Evolutionary conservation across 108 stramenopile species (phyloP), one percentile per base, ranked within the genome.

Genomic region (Licmophora abbreviata): DNA sequence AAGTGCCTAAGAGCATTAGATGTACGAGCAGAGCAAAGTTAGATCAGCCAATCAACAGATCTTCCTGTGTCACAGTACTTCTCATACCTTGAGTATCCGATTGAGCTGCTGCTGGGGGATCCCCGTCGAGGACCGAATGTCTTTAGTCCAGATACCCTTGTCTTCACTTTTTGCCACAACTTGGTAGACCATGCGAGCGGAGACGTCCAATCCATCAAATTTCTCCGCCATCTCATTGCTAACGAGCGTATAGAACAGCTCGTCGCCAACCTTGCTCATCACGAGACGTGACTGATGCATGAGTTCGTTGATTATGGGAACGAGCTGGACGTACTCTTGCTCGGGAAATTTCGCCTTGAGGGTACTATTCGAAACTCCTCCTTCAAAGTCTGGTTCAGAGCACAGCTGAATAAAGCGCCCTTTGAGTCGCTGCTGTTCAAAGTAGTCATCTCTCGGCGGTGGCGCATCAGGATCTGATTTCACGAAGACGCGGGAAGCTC

Each of bases 71-170:
- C n/a, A n/a, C n/a, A n/a, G n/a, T n/a, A n/a, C n/a, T n/a, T n/a
- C n/a, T n/a, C n/a, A n/a, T 40, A 76, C 73, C 62, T 97, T 97
- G 70, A 97, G 92, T 35, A 92, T 89, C 56, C 97, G 95, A 12
- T 80, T 96, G 14, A 99, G 61, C 28, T 90, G 77, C 40, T 80
- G 82, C 63, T 93, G 93, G 52, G 84, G 89, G 15, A 96, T 81
- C 51, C 81, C 87, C 26, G 98, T 92, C 38, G 83, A 70, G 15
- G 71, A 58, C 52, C 88, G 78, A 57, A 99, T 85, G 55, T 99
- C 96, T 32, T 93, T 89, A 27, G 93, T 96, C 95, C 95, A 99
- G 55, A 96, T 95, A 15, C 98, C 98, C 74, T 81, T 92, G 54
- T 94, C 88, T 0, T 86, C 93, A 3, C 88, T 62, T 49, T 77